Evolutionary conservation across 2,329 filamentous ascomycete genomes (phyloP).

Genomic region (Curvularia sp.): DNA sequence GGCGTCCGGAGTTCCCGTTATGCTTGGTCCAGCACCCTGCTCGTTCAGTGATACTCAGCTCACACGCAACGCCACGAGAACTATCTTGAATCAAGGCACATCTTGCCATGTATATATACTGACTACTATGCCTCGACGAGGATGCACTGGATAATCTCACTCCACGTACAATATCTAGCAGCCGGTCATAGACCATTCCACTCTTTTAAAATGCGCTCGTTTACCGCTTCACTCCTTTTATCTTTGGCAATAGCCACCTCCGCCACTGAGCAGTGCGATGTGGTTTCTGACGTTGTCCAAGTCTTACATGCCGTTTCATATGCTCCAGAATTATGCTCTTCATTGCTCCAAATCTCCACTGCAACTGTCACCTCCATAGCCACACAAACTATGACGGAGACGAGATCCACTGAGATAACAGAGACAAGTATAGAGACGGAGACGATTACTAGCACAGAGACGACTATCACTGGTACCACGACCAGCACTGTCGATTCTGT

Average conservation of each 20-base stretch:
- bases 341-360: not conserved
- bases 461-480: not conserved
- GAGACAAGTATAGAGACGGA: not conserved
- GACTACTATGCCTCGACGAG: not conserved
- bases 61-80: not conserved
- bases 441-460: not conserved
- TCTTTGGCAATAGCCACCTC: conserved; percentile 4
- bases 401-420: not conserved
- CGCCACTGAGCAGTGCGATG: not conserved
- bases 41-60: not conserved
- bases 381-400: not conserved
- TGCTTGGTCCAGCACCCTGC: not conserved
- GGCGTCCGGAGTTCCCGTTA: not conserved
- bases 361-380: not conserved
- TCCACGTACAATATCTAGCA: not conserved
- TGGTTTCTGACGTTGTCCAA: not conserved
- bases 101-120: not conserved
- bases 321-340: conserved; percentile 1
- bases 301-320: not conserved
- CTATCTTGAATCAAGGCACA: no score
- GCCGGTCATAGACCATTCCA: conserved; percentile 3
- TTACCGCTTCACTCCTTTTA: conserved; percentile 3
- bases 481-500: conserved; percentile 2
- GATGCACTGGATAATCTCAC: not conserved
- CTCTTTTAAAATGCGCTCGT: not conserved